Evolutionary conservation across 106 monocot species (phyloP), one percentile per base, ranked within the genome.

Genomic region (Agapanthus africanus): DNA sequence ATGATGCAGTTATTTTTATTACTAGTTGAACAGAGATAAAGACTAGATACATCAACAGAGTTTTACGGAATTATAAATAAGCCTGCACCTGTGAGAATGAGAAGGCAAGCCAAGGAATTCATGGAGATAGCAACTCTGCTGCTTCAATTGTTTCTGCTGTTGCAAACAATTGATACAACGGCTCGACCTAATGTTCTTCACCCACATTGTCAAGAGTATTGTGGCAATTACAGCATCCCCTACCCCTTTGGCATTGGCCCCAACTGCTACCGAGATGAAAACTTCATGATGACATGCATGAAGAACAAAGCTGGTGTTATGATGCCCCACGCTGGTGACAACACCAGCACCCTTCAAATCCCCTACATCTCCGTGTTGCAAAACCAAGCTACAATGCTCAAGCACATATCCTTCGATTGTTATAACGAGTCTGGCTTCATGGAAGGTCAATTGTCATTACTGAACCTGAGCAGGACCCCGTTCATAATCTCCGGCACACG

Each of bases 191-290:
- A n/a, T 33, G 65, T 19, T 52, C 27, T 47, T n/a, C 70, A 70
- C 5, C 70, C 79, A 8, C 63, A 69, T 19, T 79, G 79, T 74
- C 79, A 69, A 39, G 38, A 40, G 21, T 11, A 19, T 25, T 87
- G 82, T 70, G 87, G 82, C 4, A 66, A 83, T 68, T 8, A 77
- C 64, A 75, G 66, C 63, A 59, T 87, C 33, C 87, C 87, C 11
- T 87, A 82, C 72, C 87, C 87, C 23, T 87, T 87, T 66, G 87
- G 87, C 42, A 71, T 65, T 50, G 39, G 46, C 5, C 1, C 61
- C 6, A 75, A 67, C 21, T 40, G 42, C 66, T 87, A 83, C 60
- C 61, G 64, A 74, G 25, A 40, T 11, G 59, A 46, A 4, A 74
- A 76, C 21, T 84, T 88, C 72, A 27, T 37, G 19, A 42, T 88